Evolutionary conservation across 495 filamentous ascomycete genomes (phyloP).

Genomic region (Hypoxylon fuscum): DNA sequence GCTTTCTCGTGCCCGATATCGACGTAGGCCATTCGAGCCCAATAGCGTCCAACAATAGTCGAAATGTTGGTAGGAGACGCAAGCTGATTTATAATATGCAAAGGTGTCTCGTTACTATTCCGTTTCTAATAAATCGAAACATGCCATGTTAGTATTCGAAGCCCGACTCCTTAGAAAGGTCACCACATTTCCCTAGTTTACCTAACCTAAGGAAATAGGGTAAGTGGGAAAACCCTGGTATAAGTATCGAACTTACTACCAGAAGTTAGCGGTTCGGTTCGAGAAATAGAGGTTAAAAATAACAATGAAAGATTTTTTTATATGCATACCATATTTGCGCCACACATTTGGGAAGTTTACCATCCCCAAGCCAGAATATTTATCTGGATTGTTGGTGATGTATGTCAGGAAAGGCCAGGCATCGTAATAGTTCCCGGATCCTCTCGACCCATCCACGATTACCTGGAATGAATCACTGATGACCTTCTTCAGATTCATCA

Average conservation of each 20-base stretch:
- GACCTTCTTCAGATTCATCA: constrained; percentile 54
- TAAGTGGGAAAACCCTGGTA: too few species aligned
- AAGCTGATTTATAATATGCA: constrained; percentile 51
- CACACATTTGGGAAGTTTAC: constrained; percentile 50
- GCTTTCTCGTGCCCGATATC: constrained; percentile 55
- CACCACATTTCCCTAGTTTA: too few species aligned
- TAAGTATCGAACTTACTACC: too few species aligned
- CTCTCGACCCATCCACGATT: constrained; percentile 52
- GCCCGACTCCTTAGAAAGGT: too few species aligned
- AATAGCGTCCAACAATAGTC: constrained; percentile 53
- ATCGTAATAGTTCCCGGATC: constrained; percentile 49
- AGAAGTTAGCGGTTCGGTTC: too few species aligned
- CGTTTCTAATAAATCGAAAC: too few species aligned
- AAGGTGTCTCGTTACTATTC: constrained; percentile 55
- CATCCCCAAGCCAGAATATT: constrained; percentile 49
- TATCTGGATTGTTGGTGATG: constrained; percentile 55
- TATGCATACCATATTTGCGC: constrained; percentile 53
- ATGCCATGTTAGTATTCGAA: too few species aligned
- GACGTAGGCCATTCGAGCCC: constrained; percentile 58
- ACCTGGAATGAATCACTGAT: constrained; percentile 54
- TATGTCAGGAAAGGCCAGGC: constrained; percentile 55
- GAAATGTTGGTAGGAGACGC: constrained; percentile 45
- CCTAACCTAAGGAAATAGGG: too few species aligned
- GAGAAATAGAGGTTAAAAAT: too few species aligned
- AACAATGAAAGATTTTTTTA: too few species aligned